Evolutionary conservation across 805 yeast species (phyloP).

Genomic region (Pichia ethanolica): DNA sequence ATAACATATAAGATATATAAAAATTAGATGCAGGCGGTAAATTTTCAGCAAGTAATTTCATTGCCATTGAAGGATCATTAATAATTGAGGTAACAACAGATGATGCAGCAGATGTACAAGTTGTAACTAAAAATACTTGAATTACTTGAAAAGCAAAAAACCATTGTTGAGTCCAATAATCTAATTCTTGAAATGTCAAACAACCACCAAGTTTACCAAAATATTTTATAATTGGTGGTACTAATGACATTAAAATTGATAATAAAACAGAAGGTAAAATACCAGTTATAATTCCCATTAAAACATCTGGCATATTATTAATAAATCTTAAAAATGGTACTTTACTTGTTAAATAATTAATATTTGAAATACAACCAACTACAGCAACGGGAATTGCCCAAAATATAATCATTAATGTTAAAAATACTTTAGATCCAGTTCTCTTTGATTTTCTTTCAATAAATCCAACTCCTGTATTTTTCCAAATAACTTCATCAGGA

Average conservation of each 20-base stretch:
- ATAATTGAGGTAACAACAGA: slow-evolving; percentile 69
- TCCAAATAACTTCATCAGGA: slow-evolving; percentile 85
- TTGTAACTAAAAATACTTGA: slow-evolving; percentile 79
- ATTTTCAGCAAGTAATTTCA: slow-evolving; percentile 64
- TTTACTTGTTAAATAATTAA: slow-evolving; percentile 61
- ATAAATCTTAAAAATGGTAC: slow-evolving; percentile 73
- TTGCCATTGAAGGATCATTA: slow-evolving; percentile 58
- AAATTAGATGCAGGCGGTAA: slow-evolving; percentile 89
- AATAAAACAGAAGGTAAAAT: slow-evolving; percentile 77
- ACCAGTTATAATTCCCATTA: slow-evolving; percentile 83
- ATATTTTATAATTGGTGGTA: slow-evolving; percentile 75
- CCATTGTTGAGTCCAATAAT: slow-evolving; percentile 79
- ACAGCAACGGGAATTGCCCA: slow-evolving; percentile 99
- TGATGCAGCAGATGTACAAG: slow-evolving; percentile 78
- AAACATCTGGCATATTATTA: slow-evolving; percentile 56
- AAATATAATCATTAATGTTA: slow-evolving; percentile 65
- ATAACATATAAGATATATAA: slow-evolving; percentile 72
- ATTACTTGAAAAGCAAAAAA: slow-evolving; percentile 86
- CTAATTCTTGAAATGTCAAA: slow-evolving; percentile 64
- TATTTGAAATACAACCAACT: slow-evolving; percentile 88
- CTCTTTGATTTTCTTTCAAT: slow-evolving; percentile 50
- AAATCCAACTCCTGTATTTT: slow-evolving; percentile 54
- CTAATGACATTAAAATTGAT: slow-evolving; percentile 74
- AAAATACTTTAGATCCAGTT: slow-evolving; percentile 52
- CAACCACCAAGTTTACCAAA: slow-evolving; percentile 72